Conservation (phyloP, 202 grass and related monocot genomes). For the Digitaria exilis region DNA sequence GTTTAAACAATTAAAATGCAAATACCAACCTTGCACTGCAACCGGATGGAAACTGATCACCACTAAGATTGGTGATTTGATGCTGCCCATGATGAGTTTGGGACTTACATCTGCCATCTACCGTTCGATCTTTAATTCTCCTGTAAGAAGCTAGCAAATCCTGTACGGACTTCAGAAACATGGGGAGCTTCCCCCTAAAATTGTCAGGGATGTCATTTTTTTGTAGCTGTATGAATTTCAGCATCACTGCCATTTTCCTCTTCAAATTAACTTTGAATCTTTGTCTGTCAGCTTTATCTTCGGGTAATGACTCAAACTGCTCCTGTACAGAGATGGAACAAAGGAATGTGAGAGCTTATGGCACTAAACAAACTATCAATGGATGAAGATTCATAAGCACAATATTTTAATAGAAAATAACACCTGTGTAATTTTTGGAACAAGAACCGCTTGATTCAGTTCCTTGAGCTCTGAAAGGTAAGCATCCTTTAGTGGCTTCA, state of each 20-base stretch:
- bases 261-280: background rate
- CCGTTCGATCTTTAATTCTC: background rate
- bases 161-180: background rate
- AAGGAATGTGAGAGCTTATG: background rate
- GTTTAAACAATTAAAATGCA: background rate
- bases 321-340: slow-evolving; percentile 22
- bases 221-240: slow-evolving; percentile 4
- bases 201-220: slow-evolving; percentile 22
- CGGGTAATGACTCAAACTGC: background rate
- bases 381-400: background rate
- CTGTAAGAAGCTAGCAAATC: background rate
- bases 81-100: slow-evolving; percentile 1
- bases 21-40: slow-evolving; percentile 29
- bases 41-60: background rate
- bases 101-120: background rate
- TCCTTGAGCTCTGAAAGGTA: slow-evolving; percentile 24
- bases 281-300: background rate
- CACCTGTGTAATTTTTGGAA: slow-evolving; percentile 36
- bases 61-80: background rate
- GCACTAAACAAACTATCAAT: background rate
- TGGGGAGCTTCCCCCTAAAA: background rate
- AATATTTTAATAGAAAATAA: background rate
- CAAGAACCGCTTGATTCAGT: background rate
- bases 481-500: slow-evolving; percentile 25
- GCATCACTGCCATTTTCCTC: background rate